Percentiles rank a stretch among this genome's conserved stretches.
These are phyloP conservation scores for Paramyrothecium roridum DNA, from an alignment of 2,329 filamentous ascomycete species.

Conservation along the genomic window DNA sequence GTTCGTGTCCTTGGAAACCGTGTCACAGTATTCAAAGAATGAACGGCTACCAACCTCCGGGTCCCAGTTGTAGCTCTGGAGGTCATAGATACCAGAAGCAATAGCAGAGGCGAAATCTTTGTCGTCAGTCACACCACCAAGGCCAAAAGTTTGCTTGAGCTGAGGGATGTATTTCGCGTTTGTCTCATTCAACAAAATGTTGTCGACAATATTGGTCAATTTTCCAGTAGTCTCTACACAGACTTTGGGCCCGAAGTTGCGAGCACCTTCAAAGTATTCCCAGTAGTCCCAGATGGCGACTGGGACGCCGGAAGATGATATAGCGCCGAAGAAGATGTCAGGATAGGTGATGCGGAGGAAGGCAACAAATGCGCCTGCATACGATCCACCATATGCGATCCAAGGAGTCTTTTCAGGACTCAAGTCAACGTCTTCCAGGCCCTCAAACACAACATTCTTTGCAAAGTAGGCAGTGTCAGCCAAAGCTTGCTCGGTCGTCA, in stretches of 20 bases:
- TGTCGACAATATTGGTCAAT: conserved; percentile 42
- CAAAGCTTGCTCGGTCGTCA: conserved; percentile 79
- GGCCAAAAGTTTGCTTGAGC: conserved; percentile 46
- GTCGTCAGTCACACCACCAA: conserved; percentile 36
- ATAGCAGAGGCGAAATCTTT: conserved; percentile 47
- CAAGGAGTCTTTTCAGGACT: conserved; percentile 65
- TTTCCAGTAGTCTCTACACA: conserved; percentile 65
- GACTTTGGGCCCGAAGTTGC: conserved; percentile 46
- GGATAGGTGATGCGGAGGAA: conserved; percentile 76
- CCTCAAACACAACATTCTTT: conserved; percentile 65
- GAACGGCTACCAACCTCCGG: conserved; percentile 35
- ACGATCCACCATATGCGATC: conserved; percentile 80
- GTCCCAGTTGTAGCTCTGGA: conserved; percentile 54
- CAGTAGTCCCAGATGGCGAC: conserved; percentile 77
- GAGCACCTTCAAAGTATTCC: conserved; percentile 52
- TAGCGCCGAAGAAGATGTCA: conserved; percentile 72
- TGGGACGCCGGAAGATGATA: conserved; percentile 77
- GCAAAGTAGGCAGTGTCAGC: conserved; percentile 84
- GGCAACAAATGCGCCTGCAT: conserved; percentile 76
- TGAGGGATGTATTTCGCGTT: conserved; percentile 35
- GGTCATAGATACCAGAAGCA: conserved; percentile 33
- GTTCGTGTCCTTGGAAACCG: conserved; percentile 35
- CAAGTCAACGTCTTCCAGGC: conserved; percentile 64
- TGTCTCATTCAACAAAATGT: conserved; percentile 40
- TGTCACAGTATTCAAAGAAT: conserved; percentile 47